Evolutionary conservation across 2,329 filamentous ascomycete species (phyloP).

Genomic region (Penicillium sclerotigenum): DNA sequence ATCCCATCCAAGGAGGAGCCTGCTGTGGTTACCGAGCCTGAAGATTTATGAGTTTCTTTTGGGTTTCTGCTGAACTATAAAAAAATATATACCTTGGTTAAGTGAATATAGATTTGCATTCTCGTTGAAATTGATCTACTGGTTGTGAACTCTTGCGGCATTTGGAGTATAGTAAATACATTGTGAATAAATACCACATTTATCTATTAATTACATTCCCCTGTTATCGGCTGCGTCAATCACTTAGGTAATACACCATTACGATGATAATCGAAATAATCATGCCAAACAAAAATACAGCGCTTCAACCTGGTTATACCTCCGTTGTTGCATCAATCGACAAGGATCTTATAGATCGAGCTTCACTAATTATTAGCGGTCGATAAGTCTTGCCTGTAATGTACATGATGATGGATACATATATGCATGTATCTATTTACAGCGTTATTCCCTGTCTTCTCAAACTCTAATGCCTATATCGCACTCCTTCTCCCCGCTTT

Average conservation of each 20-base stretch:
- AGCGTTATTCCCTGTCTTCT: not conserved
- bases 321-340: not conserved
- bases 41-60: not conserved
- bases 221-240: not conserved
- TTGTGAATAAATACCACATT: not conserved
- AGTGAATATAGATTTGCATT: not conserved
- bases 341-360: not conserved
- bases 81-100: not conserved
- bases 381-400: no score
- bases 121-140: not conserved
- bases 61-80: not conserved
- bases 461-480: not conserved
- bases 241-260: not conserved
- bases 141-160: not conserved
- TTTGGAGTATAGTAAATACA: not conserved
- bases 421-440: not conserved
- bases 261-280: not conserved
- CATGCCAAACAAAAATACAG: not conserved
- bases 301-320: not conserved
- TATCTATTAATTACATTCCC: not conserved
- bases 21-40: not conserved
- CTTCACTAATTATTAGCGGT: not conserved
- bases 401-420: no score
- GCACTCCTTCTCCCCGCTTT: not conserved
- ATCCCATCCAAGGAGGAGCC: slow-evolving; percentile 1